Conservation (phyloP, 2,329 filamentous ascomycete genomes). For the Cladosporium sp. region DNA sequence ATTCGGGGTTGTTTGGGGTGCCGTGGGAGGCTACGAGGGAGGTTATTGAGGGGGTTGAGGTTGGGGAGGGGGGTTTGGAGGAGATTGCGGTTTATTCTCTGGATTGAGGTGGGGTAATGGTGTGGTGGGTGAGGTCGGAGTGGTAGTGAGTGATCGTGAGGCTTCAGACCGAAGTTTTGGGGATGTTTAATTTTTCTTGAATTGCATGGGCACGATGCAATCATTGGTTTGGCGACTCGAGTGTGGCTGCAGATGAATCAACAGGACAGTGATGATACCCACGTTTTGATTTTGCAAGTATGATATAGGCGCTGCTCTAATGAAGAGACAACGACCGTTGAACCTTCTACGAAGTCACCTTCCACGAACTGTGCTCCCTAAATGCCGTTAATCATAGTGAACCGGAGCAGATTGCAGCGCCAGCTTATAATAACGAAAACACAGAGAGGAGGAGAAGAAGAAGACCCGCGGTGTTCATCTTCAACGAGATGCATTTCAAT, state of each 20-base stretch:
- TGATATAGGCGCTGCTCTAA: too few species aligned
- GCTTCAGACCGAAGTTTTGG: background rate
- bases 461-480: background rate
- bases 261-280: background rate
- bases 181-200: background rate
- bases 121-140: background rate
- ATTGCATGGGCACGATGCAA: background rate
- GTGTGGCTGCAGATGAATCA: background rate
- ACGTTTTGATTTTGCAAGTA: background rate
- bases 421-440: background rate
- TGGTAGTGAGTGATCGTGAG: background rate
- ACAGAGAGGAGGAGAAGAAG: background rate
- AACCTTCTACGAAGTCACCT: too few species aligned
- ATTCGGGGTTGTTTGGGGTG: constrained; percentile 58
- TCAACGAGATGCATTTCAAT: background rate
- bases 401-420: background rate
- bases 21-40: constrained; percentile 53
- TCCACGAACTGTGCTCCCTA: background rate
- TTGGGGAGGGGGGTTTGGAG: constrained; percentile 25
- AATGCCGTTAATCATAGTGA: background rate
- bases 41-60: constrained; percentile 43
- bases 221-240: background rate
- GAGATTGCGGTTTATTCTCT: constrained; percentile 7
- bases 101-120: background rate
- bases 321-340: too few species aligned